Evolutionary conservation across 164 flowering plant genomes (phyloP).

Genomic region (Tetrastigma voinierianum): DNA sequence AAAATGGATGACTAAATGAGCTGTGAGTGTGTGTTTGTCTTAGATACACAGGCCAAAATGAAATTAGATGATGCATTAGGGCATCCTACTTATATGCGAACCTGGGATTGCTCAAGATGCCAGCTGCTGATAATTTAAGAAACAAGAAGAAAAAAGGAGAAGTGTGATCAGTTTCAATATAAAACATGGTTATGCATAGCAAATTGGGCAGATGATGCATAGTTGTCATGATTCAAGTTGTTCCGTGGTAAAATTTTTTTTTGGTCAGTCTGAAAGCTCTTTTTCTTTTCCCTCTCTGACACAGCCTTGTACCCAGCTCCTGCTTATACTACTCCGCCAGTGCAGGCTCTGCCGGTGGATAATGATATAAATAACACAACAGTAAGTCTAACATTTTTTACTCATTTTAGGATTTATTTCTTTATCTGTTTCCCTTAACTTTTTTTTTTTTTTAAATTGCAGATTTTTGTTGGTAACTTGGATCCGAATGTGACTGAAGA

Average conservation of each 20-base stretch:
- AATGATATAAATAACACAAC: slow-evolving; percentile 83
- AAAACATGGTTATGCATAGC: too few relatives aligned
- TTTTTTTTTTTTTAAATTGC: slow-evolving; percentile 28
- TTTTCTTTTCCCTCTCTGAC: slow-evolving; percentile 22
- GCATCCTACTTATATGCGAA: too few relatives aligned
- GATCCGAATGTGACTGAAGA: slow-evolving; percentile 89
- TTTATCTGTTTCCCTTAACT: slow-evolving; percentile 12
- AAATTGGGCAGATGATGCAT: not conserved
- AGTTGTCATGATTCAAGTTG: not conserved
- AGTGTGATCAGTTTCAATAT: not conserved
- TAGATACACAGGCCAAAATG: too few relatives aligned
- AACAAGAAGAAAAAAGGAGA: too few relatives aligned
- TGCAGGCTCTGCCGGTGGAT: slow-evolving; percentile 63
- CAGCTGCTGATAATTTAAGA: too few relatives aligned
- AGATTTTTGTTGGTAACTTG: slow-evolving; percentile 89
- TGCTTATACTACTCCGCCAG: slow-evolving; percentile 58
- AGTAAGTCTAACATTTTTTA: slow-evolving; percentile 43
- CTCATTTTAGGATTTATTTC: not conserved
- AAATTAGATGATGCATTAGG: too few relatives aligned
- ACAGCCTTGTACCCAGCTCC: slow-evolving; percentile 80
- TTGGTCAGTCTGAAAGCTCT: not conserved
- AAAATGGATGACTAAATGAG: too few relatives aligned
- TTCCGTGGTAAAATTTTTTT: not conserved
- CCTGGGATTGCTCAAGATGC: too few relatives aligned
- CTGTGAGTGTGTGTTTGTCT: too few relatives aligned